Evolutionary conservation across 75 land plant species (phyloP), one percentile per base, ranked within the genome.

Genomic region (Pinus albicaulis): DNA sequence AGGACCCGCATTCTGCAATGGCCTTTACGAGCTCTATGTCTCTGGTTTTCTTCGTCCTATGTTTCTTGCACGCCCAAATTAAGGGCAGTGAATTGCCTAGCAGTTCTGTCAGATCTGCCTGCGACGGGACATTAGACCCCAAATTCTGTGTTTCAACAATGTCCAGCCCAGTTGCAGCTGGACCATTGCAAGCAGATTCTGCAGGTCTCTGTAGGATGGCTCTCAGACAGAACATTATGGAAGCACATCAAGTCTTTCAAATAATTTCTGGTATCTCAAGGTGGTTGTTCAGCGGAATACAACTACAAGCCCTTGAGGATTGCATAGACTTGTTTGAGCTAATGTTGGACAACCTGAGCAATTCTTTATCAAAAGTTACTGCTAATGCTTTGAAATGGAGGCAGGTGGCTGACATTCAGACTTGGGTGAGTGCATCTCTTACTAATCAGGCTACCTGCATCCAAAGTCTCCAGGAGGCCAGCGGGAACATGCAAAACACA

Each of bases 361-460:
- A 36, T 57, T 26, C 79, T 17, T 26, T 77, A 38, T 5, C 57
- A 20, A 90, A 84, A 28, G 78, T 89, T 53, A 36, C 55, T 5
- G 28, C 41, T 14, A 71, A 53, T 38, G 20, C 38, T 36, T 73
- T 68, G 74, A 31, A 38, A 44, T 66, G 70, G 68, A 64, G 57
- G 57, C 25, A n/a, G 59, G 10, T 60, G 14, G 23, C 41, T 12
- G 77, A 8, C 24, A 17, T 44, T 63, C 52, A 53, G 25, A 26
- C 88, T 8, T 20, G 88, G 31, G 74, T 83, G 34, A 74, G 90
- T 71, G 88, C 83, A 23, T 87, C 90, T 22, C 80, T 92, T 66
- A 90, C 95, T 15, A 80, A 88, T 76, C 89, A 88, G 75, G 73
- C 80, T 71, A 92, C 95, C 5, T 92, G 95, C 73, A 76, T 87